Conservation (phyloP, 306 rosid species). For the Fragaria vesca region DNA sequence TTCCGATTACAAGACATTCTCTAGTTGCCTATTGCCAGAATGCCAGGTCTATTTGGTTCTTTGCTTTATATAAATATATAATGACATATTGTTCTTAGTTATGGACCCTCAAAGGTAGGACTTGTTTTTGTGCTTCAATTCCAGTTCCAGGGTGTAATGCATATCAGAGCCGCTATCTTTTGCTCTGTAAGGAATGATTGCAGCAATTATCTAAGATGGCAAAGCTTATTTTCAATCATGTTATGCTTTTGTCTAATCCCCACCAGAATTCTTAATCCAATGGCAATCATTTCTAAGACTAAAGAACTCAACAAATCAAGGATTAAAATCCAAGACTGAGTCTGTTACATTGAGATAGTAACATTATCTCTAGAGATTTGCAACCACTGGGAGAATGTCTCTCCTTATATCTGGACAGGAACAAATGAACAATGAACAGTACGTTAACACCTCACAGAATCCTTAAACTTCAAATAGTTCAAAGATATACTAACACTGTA, state of each 20-base stretch:
- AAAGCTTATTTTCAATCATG: conserved; percentile 10
- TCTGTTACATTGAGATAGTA: background rate
- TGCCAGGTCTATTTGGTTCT: background rate
- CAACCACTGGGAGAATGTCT: background rate
- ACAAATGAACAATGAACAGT: background rate
- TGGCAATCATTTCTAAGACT: background rate
- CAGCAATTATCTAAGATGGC: background rate
- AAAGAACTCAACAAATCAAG: background rate
- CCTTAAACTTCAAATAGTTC: background rate
- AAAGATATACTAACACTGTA: background rate
- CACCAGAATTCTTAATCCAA: background rate
- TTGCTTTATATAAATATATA: background rate
- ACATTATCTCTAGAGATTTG: no score
- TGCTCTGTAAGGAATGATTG: background rate
- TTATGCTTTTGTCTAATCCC: background rate
- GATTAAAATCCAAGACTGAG: background rate
- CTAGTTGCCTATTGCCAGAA: background rate
- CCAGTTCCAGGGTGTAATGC: conserved; percentile 5
- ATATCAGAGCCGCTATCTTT: background rate
- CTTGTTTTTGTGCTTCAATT: background rate
- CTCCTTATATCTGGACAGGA: background rate
- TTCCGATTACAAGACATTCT: background rate
- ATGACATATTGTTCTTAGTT: background rate
- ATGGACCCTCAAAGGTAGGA: background rate
- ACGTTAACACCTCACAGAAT: background rate